Percentiles rank a stretch among this genome's conserved stretches.
These are phyloP conservation scores for Lantana camara DNA, from an alignment of 257 asterid species.

Conservation along the genomic window DNA sequence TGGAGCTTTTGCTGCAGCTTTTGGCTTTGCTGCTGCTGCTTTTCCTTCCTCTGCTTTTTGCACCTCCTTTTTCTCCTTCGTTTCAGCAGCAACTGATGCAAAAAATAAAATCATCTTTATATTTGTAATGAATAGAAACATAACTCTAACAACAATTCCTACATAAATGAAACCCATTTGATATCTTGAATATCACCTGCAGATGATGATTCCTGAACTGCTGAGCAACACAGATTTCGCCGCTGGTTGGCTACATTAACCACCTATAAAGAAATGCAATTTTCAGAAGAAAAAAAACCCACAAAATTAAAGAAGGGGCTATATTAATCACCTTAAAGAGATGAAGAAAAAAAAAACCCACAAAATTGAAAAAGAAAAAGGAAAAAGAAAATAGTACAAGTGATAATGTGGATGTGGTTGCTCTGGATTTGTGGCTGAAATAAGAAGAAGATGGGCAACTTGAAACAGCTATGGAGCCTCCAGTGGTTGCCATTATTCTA, in stretches of 20 bases:
- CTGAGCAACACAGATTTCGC: conserved; percentile 35
- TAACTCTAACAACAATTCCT: not conserved
- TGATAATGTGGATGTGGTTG: conserved; percentile 28
- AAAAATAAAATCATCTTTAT: not conserved
- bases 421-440: conserved; percentile 36
- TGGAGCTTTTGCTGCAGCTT: conserved; percentile 70
- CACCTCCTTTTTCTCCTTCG: conserved; percentile 53
- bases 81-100: conserved; percentile 65
- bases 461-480: conserved; percentile 44
- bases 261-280: conserved; percentile 17
- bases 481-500: conserved; percentile 41
- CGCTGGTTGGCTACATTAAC: conserved; percentile 24
- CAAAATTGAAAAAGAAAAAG: no score
- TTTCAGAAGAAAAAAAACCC: no score
- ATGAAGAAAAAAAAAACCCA: not conserved
- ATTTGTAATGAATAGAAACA: not conserved
- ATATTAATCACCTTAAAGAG: no score
- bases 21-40: conserved; percentile 38
- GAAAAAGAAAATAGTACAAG: conserved; percentile 29
- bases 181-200: conserved; percentile 28
- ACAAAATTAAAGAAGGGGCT: no score
- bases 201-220: conserved; percentile 50
- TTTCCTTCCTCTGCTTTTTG: conserved; percentile 31
- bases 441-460: conserved; percentile 46
- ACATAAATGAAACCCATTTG: not conserved